Percentiles rank a stretch among this genome's conserved stretches.
phyloP scores from a whole-genome alignment of 2,329 filamentous ascomycete species.

The Allantophomopsis lycopodina region DNA sequence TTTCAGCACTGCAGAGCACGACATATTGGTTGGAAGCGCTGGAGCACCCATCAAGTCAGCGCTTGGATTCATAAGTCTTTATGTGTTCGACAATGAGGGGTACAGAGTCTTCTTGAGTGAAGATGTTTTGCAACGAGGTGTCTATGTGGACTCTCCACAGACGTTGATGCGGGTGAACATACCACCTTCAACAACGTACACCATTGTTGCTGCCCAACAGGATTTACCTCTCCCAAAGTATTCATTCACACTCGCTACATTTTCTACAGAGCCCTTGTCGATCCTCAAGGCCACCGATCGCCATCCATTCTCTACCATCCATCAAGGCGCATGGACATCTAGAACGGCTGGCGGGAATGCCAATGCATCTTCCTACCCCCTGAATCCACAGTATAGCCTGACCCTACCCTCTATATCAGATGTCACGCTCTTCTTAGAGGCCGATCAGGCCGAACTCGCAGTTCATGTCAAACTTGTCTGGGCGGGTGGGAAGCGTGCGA shows the following conservation, averaged over 20 bases:
- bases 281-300: slow-evolving; percentile 39
- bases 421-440: slow-evolving; percentile 63
- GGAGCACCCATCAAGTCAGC: slow-evolving; percentile 22
- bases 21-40: slow-evolving; percentile 11
- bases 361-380: slow-evolving; percentile 60
- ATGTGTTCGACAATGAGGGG: slow-evolving; percentile 61
- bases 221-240: slow-evolving; percentile 60
- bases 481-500: slow-evolving; percentile 59
- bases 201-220: slow-evolving; percentile 64
- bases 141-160: slow-evolving; percentile 91
- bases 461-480: slow-evolving; percentile 79
- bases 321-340: slow-evolving; percentile 55
- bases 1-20: slow-evolving; percentile 55
- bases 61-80: slow-evolving; percentile 74
- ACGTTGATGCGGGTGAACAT: slow-evolving; percentile 66
- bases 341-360: slow-evolving; percentile 78
- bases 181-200: slow-evolving; percentile 29
- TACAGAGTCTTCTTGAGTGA: slow-evolving; percentile 63
- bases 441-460: slow-evolving; percentile 50
- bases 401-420: slow-evolving; percentile 39
- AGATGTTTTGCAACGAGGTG: slow-evolving; percentile 56
- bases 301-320: slow-evolving; percentile 1
- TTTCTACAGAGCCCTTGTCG: slow-evolving; percentile 50
- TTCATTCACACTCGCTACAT: slow-evolving; percentile 77
- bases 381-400: slow-evolving; percentile 78